Base-by-base conservation (phyloP, 306 rosid genomes). In the Cucurbita moschata region DNA sequence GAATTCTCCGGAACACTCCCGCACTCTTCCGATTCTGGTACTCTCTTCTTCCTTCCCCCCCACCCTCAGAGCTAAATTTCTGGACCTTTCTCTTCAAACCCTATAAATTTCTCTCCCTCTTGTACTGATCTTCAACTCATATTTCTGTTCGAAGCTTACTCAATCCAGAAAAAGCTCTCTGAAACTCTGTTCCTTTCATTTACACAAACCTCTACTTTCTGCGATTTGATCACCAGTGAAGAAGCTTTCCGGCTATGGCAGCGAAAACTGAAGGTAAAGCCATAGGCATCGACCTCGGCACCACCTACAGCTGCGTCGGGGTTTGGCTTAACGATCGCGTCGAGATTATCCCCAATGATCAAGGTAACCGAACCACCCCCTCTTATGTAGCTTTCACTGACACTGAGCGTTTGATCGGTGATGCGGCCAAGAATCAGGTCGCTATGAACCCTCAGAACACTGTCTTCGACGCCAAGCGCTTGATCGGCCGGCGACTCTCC, bases 341-440 rank as follows among this genome's bases (percentile, higher is more conserved):
- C 0, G 96, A 92, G 82, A 92, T 92, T 79, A 85, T 92, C 12
- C 85, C 97, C 6, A 89, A 92, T 43, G 96, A 92, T 46, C 96
- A 92, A 79, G 98, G 98, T 14, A 92, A 92, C 81, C 83, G 91
- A 0, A 92, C 98, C 12, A 89, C 98, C 1, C 98, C 96, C 0
- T 92, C 96, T 54, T 92, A 87, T 58, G 96, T 92, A 5, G 98
- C 96, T 0, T 92, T 92, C 88, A 89, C 96, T 15, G 97, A 89
- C 69, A 89, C 95, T 4, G 97, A 89, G 78, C 60, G 96, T 6
- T 81, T 89, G 11, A 80, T 92, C 85, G 97, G 96, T 18, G 96
- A 92, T 5, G 96, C 96, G 0, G 97, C 97, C 0, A 92, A 89
- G 81, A 92, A 89, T 7, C 97, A 88, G 72, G 98, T 90, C 0